Conservation (phyloP, 108 stramenopile species). For the Pseudonitzschia pungens region DNA sequence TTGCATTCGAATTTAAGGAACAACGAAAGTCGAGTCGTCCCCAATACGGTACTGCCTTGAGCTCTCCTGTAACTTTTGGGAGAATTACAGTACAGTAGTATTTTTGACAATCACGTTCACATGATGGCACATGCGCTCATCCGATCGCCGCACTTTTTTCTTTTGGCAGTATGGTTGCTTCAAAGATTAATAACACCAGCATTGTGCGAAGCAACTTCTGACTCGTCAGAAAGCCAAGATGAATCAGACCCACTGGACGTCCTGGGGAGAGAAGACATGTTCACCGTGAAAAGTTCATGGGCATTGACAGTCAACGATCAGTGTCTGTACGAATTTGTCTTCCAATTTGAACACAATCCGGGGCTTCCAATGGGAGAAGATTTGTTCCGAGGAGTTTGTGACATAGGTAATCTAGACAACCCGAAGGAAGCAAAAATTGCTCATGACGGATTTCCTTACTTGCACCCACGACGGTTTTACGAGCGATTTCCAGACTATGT, state of each 20-base stretch:
- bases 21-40: too few species aligned
- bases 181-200: too few species aligned
- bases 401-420: slow-evolving; percentile 1
- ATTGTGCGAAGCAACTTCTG: too few species aligned
- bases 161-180: too few species aligned
- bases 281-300: slow-evolving; percentile 27
- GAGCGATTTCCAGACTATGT: slow-evolving; percentile 37
- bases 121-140: too few species aligned
- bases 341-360: slow-evolving; percentile 31
- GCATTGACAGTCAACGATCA: slow-evolving; percentile 39
- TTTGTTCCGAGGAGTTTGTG: slow-evolving; percentile 15
- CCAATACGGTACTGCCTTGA: too few species aligned
- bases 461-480: slow-evolving; percentile 24
- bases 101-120: too few species aligned
- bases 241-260: background rate
- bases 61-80: too few species aligned
- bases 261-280: slow-evolving; percentile 17
- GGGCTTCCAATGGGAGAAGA: slow-evolving; percentile 21
- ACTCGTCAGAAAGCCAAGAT: too few species aligned
- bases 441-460: slow-evolving; percentile 10
- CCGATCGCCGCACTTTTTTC: too few species aligned
- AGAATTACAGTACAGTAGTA: too few species aligned
- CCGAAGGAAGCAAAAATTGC: slow-evolving; percentile 6
- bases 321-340: slow-evolving; percentile 41
- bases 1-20: too few species aligned